Base-by-base conservation (phyloP, 257 asterid species). In the Nicotiana undulata region DNA sequence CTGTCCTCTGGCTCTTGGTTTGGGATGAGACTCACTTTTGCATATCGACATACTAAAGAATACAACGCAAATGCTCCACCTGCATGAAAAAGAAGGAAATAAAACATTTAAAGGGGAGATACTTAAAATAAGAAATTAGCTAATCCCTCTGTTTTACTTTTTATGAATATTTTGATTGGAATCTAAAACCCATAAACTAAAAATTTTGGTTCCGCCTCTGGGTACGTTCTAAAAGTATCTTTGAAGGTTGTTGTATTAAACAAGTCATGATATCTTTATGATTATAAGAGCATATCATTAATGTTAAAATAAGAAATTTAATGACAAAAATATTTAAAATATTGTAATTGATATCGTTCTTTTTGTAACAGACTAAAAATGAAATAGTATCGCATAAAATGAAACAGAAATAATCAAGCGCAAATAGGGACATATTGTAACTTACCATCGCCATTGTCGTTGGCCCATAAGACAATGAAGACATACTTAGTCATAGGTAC, bases 31-130 rank as follows among this genome's bases (percentile, higher is more conserved):
- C 96, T 80, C 29, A 92, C 92, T 3, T 92, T 93, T 1, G 96
- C 98, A 65, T 90, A 89, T 12, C 98, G 88, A 63, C 98, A 92
- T 17, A 93, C 81, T 61, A 92, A 76, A 3, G 98, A 93, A 63
- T 93, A 93, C 32, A 93, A 56, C 0, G 98, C 98, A 87, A 93
- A 93, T 61, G 98, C 89, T 29, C 98, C 98, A 3, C 98, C 98
- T 93, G 58, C 67, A 34, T 75, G 40, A 9, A 49, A 74, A 51
- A 12, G 18, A 51, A 51, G 55, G 1, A 51, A 51, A 13, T 12
- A 12, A 49, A 51, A 51, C 17, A 51, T 51, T 17, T 51, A 51
- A 51, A 51, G 55, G 5, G 55, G 15, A 51, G 55, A 3, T 10
- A 12, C 55, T 51, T 51, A 13, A 51, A 4, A 51, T 2, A 49